These are phyloP conservation scores for Phaeosphaeria sp. DNA, from an alignment of 2,329 filamentous ascomycete species.

Conservation along the genomic window DNA sequence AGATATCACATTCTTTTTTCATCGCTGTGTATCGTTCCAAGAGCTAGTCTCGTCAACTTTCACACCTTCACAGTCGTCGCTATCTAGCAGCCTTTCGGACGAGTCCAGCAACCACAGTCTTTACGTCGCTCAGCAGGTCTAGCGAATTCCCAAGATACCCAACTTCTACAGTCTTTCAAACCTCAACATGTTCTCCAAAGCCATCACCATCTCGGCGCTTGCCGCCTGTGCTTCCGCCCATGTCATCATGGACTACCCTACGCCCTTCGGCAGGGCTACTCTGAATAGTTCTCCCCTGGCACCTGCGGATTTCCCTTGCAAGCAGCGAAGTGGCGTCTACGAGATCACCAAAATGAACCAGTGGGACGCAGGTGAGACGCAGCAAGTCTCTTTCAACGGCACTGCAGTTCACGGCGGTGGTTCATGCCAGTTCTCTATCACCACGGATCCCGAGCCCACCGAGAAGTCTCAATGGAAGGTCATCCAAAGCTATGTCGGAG, in stretches of 20 bases:
- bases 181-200: conserved; percentile 58
- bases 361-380: conserved; percentile 59
- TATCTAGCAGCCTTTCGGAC: conserved; percentile 11
- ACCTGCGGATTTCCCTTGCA: conserved; percentile 79
- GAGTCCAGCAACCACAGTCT: conserved; percentile 20
- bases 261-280: conserved; percentile 61
- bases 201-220: conserved; percentile 61
- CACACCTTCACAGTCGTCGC: conserved; percentile 7
- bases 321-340: conserved; percentile 61
- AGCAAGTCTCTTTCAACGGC: conserved; percentile 34
- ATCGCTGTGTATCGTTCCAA: conserved; percentile 23
- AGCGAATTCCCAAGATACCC: conserved; percentile 37
- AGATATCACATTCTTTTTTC: conserved; percentile 42
- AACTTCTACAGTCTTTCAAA: conserved; percentile 26
- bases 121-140: conserved; percentile 48
- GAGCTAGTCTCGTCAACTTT: conserved; percentile 29
- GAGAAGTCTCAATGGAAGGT: conserved; percentile 76
- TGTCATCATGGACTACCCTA: conserved; percentile 73
- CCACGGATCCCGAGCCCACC: conserved; percentile 73
- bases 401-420: conserved; percentile 85
- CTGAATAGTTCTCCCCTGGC: conserved; percentile 71
- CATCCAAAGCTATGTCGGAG: conserved; percentile 85
- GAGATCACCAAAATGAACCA: conserved; percentile 66
- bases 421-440: conserved; percentile 87
- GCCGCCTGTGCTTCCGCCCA: conserved; percentile 71